Evolutionary conservation across 352 stramenopile species (phyloP), one percentile per base, ranked within the genome.

Genomic region (Phytophthora europaea): DNA sequence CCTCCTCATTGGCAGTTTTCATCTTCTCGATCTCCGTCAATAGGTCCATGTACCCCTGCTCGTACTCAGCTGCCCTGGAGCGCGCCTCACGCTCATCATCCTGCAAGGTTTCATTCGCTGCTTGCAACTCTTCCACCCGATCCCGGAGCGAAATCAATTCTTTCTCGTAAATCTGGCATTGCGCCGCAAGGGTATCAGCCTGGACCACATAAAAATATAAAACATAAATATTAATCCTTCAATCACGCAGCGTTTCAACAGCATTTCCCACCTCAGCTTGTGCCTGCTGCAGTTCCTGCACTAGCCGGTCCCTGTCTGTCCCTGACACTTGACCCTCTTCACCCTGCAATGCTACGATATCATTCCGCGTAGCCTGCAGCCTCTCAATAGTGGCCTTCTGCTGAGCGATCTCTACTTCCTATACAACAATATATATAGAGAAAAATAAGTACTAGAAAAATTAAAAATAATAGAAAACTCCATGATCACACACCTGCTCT

Each of bases 11-110:
- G 52, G 75, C 57, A 13, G 73, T 70, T 57, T 89, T 88, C 47
- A 76, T 62, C 47, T 78, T 82, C 65, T 81, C 85, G 1, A 90
- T 79, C 59, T 90, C 83, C 6, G 70, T 67, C 20, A 94, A 56
- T 31, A 94, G 53, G 15, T 79, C 52, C 66, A 92, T 65, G 61
- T 93, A 94, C 3, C 80, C 83, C 62, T 92, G 87, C 45, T 94
- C 87, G 58, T 92, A 94, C 58, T 94, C 83, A 12, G 66, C 77
- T 23, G 85, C 81, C 34, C 81, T 74, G 13, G 68, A 78, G 6
- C 82, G 76, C 1, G 79, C 54, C 15, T 88, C 82, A 1, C 59
- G 71, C 16, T 88, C 76, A 9, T 87, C 73, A 6, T 84, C 54
- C 53, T 82, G 65, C n/a, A 92, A 54, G 20, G 68, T 75, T 4